Conservation (phyloP, 1,284 basidiomycete genomes). For the Gymnopus androsaceus region DNA sequence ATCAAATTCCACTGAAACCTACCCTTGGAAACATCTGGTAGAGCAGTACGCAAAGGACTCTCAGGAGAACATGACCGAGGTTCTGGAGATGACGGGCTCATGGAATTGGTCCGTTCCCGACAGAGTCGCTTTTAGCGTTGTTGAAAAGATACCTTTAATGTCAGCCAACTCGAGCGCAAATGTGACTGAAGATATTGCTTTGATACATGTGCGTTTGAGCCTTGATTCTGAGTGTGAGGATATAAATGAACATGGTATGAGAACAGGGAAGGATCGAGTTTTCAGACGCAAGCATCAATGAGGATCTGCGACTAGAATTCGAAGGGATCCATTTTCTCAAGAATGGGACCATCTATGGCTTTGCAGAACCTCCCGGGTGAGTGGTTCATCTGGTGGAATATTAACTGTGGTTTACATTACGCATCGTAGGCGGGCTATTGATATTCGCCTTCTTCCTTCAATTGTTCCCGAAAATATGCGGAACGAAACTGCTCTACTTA, state of each 20-base stretch:
- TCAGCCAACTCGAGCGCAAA: slow-evolving; percentile 21
- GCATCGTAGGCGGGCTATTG: slow-evolving; percentile 49
- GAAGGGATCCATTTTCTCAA: slow-evolving; percentile 78
- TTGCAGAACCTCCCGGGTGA: slow-evolving; percentile 69
- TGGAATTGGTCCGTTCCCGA: slow-evolving; percentile 73
- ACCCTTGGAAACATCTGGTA: slow-evolving; percentile 53
- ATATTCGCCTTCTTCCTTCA: slow-evolving; percentile 69
- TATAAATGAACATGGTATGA: slow-evolving; percentile 7
- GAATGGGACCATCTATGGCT: slow-evolving; percentile 79
- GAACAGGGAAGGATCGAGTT: slow-evolving; percentile 71
- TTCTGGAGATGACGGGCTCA: slow-evolving; percentile 46
- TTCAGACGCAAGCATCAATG: slow-evolving; percentile 47
- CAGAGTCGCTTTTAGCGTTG: slow-evolving; percentile 64
- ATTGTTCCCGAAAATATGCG: slow-evolving; percentile 55
- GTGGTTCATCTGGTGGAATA: slow-evolving; percentile 20
- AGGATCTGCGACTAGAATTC: slow-evolving; percentile 68
- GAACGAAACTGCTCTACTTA: slow-evolving; percentile 64
- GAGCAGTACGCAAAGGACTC: slow-evolving; percentile 47
- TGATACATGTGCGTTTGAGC: slow-evolving; percentile 59
- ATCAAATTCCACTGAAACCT: slow-evolving; percentile 29
- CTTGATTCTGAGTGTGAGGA: background rate
- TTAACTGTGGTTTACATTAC: slow-evolving; percentile 14
- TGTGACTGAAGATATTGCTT: slow-evolving; percentile 47
- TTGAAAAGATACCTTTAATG: slow-evolving; percentile 53
- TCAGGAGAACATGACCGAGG: slow-evolving; percentile 51